Conservation (phyloP, 371 early-diverging fungal genomes). For the Zopfochytrium polystomum region DNA sequence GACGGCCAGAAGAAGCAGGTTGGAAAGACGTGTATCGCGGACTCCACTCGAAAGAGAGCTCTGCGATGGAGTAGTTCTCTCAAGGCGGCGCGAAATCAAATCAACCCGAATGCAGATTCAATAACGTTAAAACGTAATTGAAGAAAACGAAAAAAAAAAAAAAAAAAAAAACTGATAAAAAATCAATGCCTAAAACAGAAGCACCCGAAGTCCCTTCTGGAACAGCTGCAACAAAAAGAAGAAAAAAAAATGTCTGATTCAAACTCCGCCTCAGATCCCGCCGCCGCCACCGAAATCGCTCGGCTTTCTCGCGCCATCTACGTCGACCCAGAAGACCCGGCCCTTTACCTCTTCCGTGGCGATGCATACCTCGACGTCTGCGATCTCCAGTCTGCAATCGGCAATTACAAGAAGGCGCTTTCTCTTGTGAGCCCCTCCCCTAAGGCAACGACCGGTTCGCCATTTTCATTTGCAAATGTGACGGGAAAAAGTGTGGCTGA, state of each 20-base stretch:
- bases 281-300: conserved; percentile 19
- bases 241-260: background rate
- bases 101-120: too few species aligned
- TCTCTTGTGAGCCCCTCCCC: background rate
- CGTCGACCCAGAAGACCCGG: conserved; percentile 32
- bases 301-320: conserved; percentile 33
- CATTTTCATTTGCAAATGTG: too few species aligned
- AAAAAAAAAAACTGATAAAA: background rate
- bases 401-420: conserved; percentile 12
- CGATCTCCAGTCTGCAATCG: conserved; percentile 31
- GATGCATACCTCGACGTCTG: conserved; percentile 29
- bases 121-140: too few species aligned
- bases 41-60: too few species aligned
- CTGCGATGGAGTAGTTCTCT: too few species aligned
- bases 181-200: background rate
- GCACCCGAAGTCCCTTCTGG: background rate
- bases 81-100: too few species aligned
- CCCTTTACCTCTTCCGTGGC: conserved; percentile 35
- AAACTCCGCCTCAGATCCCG: background rate
- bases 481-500: too few species aligned
- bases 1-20: too few species aligned
- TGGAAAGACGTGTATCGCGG: too few species aligned
- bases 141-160: background rate
- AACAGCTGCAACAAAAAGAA: background rate
- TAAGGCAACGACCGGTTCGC: too few species aligned